Evolutionary conservation across 148 eudicot species (phyloP).

Genomic region (Cornus florida): DNA sequence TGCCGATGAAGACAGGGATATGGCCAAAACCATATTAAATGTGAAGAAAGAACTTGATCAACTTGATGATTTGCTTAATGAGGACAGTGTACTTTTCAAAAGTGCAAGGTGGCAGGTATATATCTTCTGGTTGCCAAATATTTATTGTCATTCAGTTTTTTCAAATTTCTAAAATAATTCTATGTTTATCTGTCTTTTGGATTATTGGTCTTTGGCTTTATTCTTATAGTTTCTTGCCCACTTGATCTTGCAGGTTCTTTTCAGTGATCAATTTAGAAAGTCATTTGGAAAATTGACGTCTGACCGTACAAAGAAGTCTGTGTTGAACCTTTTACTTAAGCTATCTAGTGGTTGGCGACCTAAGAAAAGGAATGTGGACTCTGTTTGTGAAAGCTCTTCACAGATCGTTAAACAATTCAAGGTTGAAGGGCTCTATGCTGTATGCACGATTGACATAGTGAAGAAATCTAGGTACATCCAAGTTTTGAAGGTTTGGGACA

Average conservation of each 20-base stretch:
- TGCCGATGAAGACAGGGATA: slow-evolving; percentile 53
- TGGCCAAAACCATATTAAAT: slow-evolving; percentile 49
- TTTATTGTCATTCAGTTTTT: slow-evolving; percentile 1
- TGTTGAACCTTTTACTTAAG: slow-evolving; percentile 52
- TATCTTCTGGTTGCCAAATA: neutral
- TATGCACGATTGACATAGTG: slow-evolving; percentile 54
- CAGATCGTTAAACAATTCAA: slow-evolving; percentile 60
- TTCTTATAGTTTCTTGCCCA: neutral
- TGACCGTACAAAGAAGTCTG: slow-evolving; percentile 39
- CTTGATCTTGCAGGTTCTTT: slow-evolving; percentile 45
- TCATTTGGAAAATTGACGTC: slow-evolving; percentile 55
- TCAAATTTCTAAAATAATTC: neutral
- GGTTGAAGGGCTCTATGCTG: slow-evolving; percentile 55
- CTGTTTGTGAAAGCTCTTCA: slow-evolving; percentile 41
- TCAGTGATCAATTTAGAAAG: slow-evolving; percentile 68
- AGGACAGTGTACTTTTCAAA: slow-evolving; percentile 55
- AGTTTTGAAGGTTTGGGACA: slow-evolving; percentile 77
- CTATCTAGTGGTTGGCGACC: slow-evolving; percentile 82
- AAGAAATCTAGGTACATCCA: slow-evolving; percentile 49
- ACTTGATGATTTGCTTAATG: slow-evolving; percentile 60
- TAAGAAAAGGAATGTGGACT: slow-evolving; percentile 45
- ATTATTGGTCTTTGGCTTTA: neutral
- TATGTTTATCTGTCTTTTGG: neutral
- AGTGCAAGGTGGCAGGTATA: slow-evolving; percentile 68
- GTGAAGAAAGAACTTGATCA: slow-evolving; percentile 67